Conservation (phyloP, 805 yeast genomes). For the Saccharomycopsis schoenii region DNA sequence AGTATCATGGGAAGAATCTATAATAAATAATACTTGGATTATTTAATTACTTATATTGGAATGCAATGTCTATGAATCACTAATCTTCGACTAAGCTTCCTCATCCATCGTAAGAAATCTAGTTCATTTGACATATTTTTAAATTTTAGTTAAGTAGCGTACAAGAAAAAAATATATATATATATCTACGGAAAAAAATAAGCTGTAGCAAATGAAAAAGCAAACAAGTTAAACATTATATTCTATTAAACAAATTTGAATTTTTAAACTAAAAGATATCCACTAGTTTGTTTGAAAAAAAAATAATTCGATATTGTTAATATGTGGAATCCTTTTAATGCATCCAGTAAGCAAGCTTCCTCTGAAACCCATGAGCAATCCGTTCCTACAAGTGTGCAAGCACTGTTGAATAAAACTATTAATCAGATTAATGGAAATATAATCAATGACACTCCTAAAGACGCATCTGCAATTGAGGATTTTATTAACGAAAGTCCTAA, state of each 20-base stretch:
- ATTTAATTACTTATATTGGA: too few species aligned
- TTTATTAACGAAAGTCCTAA: constrained; percentile 14
- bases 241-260: not conserved
- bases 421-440: constrained; percentile 9
- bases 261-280: not conserved
- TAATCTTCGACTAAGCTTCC: too few species aligned
- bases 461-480: constrained; percentile 4
- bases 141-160: not conserved
- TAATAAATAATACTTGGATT: not conserved
- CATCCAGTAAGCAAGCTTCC: not conserved
- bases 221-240: not conserved
- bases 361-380: not conserved
- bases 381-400: not conserved
- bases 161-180: not conserved
- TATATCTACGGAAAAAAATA: too few species aligned
- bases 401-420: constrained; percentile 8
- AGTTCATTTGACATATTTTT: not conserved
- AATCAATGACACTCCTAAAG: constrained; percentile 8
- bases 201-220: not conserved
- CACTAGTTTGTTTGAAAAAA: not conserved
- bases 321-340: constrained; percentile 16
- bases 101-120: too few species aligned
- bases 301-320: not conserved
- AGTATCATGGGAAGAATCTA: constrained; percentile 7
- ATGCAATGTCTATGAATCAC: too few species aligned